Conservation (phyloP, 164 flowering plant species). For the Vitis rupestris region DNA sequence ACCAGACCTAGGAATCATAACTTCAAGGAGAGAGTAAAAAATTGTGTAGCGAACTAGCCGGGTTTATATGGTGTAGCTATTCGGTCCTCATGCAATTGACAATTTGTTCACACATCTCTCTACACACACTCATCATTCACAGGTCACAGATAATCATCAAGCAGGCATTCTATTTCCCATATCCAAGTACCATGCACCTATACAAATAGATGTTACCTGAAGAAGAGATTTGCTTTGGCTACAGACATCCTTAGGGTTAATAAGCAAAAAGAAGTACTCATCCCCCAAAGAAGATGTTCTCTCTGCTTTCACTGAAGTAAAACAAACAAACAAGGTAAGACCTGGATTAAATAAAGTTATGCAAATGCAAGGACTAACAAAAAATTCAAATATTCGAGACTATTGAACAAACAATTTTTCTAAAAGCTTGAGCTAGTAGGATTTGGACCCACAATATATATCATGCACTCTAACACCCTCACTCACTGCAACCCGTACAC, state of each 20-base stretch:
- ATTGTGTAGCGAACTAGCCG: too few relatives aligned
- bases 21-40: too few relatives aligned
- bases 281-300: constrained; percentile 18
- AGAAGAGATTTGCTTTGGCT: constrained; percentile 37
- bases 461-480: too few relatives aligned
- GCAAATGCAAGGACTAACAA: too few relatives aligned
- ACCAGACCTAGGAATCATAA: too few relatives aligned
- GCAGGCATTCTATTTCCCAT: neutral
- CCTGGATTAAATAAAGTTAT: neutral
- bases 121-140: neutral
- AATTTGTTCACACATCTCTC: too few relatives aligned
- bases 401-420: neutral
- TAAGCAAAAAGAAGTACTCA: constrained; percentile 27
- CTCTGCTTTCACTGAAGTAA: constrained; percentile 14
- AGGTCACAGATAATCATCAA: neutral
- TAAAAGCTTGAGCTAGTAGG: too few relatives aligned
- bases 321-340: constrained; percentile 3
- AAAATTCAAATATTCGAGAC: neutral
- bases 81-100: too few relatives aligned
- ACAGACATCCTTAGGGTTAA: constrained; percentile 55
- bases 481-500: too few relatives aligned
- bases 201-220: constrained; percentile 35
- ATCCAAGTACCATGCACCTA: neutral
- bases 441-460: too few relatives aligned
- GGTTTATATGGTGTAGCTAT: too few relatives aligned